Evolutionary conservation across 169 alveolate species (phyloP), one percentile per base, ranked within the genome.

Genomic region (Amoebophrya sp.): DNA sequence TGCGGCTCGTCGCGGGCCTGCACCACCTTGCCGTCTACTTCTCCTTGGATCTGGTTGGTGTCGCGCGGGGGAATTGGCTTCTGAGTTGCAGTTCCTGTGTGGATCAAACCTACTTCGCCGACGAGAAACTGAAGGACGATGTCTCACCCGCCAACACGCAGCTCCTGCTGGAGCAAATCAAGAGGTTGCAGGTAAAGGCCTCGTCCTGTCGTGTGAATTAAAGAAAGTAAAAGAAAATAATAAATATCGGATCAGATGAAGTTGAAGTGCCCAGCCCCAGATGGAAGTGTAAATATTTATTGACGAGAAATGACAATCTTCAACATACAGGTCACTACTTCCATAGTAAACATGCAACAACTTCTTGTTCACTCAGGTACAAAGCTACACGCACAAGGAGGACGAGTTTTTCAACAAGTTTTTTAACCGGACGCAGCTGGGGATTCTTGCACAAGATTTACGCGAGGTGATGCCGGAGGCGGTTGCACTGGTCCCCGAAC

Each of bases 41-140:
- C n/a, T n/a, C n/a, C n/a, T n/a, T n/a, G n/a, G n/a, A n/a, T n/a
- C n/a, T n/a, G n/a, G n/a, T n/a, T n/a, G n/a, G n/a, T n/a, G n/a
- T n/a, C n/a, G n/a, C n/a, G n/a, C n/a, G n/a, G n/a, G n/a, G n/a
- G 34, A 88, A 88, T 39, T 88, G 90, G 90, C 67, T 88, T 26
- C 90, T 88, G 31, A 20, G 34, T 20, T 88, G 90, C 90, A n/a
- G 45, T 2, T 39, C 67, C 26, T 88, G 90, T 41, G 90, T 88
- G 39, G 90, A 88, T 31, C 90, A 88, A 40, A 88, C 67, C 58
- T 39, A 39, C 67, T 88, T 23, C 15, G 90, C 67, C 0, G 38
- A 40, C 58, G 41, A 29, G 5, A 40, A 88, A 42, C 90, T 88
- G 58, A 88, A 88, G 58, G 45, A 26, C 4, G 90, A 88, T 1